Evolutionary conservation across 2,329 filamentous ascomycete genomes (phyloP).

Genomic region (Colletotrichum musicola): DNA sequence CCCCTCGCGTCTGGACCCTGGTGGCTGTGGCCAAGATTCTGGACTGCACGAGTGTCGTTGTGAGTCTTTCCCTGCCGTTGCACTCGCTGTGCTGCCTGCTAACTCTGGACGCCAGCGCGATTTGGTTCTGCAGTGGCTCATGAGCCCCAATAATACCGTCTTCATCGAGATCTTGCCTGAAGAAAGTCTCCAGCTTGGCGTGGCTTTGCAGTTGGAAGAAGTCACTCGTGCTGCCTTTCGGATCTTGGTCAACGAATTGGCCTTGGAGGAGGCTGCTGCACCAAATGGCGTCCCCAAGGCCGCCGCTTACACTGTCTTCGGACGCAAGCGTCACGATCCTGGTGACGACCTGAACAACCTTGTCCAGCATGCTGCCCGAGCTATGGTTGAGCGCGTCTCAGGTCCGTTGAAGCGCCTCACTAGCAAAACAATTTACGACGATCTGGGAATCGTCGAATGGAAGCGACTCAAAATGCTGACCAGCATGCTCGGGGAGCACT

Average conservation of each 20-base stretch:
- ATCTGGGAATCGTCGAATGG: conserved; percentile 51
- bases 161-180: conserved; percentile 76
- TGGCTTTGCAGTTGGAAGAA: conserved; percentile 56
- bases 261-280: conserved; percentile 56
- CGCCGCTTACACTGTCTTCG: conserved; percentile 52
- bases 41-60: conserved; percentile 56
- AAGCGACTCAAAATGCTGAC: conserved; percentile 45
- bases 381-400: conserved; percentile 62
- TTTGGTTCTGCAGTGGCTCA: conserved; percentile 70
- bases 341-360: conserved; percentile 68
- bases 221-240: conserved; percentile 65
- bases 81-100: conserved; percentile 43
- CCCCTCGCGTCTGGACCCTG: conserved; percentile 76
- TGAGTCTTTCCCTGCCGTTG: conserved; percentile 43
- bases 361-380: conserved; percentile 69
- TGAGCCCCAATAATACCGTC: conserved; percentile 63
- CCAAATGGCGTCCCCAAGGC: conserved; percentile 32
- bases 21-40: conserved; percentile 71
- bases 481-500: conserved; percentile 41
- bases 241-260: conserved; percentile 73
- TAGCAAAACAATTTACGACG: conserved; percentile 49
- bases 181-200: conserved; percentile 69
- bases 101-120: conserved; percentile 51
- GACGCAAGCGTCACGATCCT: conserved; percentile 60
- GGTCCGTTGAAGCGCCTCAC: conserved; percentile 47